phyloP scores from a whole-genome alignment of 345 rosid species.

The Cardamine occulta region DNA sequence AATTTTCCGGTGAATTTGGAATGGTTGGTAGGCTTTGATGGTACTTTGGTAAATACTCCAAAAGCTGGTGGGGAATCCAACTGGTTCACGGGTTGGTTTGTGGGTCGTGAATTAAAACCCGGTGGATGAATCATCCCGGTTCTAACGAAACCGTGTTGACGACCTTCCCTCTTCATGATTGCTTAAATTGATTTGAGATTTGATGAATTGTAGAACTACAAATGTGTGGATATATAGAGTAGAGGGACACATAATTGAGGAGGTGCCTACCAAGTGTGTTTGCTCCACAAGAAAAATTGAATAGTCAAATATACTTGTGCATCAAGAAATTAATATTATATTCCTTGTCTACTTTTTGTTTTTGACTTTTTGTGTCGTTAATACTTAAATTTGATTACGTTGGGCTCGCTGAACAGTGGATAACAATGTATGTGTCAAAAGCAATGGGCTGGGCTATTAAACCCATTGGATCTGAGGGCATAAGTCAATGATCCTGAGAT shows the following conservation, averaged over 20 bases:
- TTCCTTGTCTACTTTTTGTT: background rate
- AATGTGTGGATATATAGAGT: constrained; percentile 1
- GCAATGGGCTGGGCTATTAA: constrained; percentile 3
- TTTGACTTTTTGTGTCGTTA: background rate
- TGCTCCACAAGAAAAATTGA: constrained; percentile 24
- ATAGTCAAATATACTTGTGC: constrained; percentile 31
- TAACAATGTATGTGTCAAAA: background rate
- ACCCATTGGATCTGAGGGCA: background rate
- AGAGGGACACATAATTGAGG: constrained; percentile 2
- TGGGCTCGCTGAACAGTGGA: background rate
- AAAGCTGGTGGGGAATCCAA: constrained; percentile 16
- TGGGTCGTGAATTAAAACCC: constrained; percentile 4
- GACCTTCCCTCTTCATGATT: constrained; percentile 38
- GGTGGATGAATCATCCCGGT: constrained; percentile 17
- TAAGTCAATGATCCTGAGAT: background rate
- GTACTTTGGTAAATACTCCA: constrained; percentile 24
- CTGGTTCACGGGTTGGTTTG: background rate
- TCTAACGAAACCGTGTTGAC: constrained; percentile 28
- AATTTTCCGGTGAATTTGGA: constrained; percentile 9
- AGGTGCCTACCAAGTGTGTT: background rate
- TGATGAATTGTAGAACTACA: background rate
- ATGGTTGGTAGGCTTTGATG: constrained; percentile 37
- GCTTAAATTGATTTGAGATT: background rate
- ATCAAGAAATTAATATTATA: constrained; percentile 16
- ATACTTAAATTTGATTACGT: background rate